Conservation (phyloP, 140 eudicot species). For the Erigeron philadelphicus region DNA sequence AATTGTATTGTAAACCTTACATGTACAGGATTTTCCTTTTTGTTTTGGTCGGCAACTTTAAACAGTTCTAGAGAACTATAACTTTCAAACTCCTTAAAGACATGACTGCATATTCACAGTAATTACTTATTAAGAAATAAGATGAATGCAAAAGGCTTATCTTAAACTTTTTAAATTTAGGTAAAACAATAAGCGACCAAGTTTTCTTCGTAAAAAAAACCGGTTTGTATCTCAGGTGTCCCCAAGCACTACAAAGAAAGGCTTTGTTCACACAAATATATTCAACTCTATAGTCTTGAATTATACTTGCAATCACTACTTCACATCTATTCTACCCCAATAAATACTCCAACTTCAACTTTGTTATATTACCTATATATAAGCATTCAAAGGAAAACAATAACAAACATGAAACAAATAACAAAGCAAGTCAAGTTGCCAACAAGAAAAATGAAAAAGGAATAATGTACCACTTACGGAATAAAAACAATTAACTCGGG, state of each 20-base stretch:
- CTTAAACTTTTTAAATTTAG: background rate
- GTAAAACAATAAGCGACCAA: background rate
- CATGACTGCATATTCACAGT: background rate
- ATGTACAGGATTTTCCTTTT: background rate
- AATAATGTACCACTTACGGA: slow-evolving; percentile 56
- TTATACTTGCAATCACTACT: background rate
- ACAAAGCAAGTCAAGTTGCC: slow-evolving; percentile 11
- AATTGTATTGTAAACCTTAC: background rate
- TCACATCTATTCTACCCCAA: background rate
- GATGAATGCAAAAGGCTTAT: background rate
- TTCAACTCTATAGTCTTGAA: background rate
- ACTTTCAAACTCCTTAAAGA: background rate
- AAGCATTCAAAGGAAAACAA: background rate
- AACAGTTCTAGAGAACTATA: background rate
- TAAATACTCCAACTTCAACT: slow-evolving; percentile 7
- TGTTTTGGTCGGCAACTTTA: background rate
- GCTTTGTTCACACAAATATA: background rate
- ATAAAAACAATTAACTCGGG: slow-evolving; percentile 89
- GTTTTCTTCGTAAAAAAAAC: background rate
- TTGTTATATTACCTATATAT: background rate
- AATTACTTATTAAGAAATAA: background rate
- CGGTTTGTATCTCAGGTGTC: background rate
- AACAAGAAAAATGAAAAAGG: background rate
- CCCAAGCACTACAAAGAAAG: background rate
- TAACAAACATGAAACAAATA: slow-evolving; percentile 2